These are phyloP conservation scores for Bruguiera parviflora DNA, from an alignment of 345 rosid species.

Conservation along the genomic window DNA sequence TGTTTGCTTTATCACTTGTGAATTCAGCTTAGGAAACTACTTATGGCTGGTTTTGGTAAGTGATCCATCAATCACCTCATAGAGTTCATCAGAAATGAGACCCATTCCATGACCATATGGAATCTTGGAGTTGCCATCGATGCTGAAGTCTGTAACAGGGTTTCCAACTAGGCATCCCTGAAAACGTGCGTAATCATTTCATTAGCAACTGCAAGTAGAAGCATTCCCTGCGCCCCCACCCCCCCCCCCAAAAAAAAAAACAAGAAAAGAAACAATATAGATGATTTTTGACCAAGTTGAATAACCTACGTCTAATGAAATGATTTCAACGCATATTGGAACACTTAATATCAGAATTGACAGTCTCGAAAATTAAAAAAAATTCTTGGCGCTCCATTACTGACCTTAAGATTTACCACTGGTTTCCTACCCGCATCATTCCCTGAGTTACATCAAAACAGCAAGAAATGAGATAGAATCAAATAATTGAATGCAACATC, in stretches of 20 bases:
- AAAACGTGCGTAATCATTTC: background rate
- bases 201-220: background rate
- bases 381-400: background rate
- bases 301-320: too few relatives aligned
- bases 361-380: background rate
- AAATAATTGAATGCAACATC: too few relatives aligned
- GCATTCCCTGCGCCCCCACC: too few relatives aligned
- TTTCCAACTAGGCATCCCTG: conserved; percentile 75
- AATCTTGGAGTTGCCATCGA: conserved; percentile 34
- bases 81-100: conserved; percentile 66
- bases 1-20: too few relatives aligned
- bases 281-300: too few relatives aligned
- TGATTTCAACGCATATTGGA: too few relatives aligned
- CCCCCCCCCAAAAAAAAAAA: too few relatives aligned
- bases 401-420: conserved; percentile 54
- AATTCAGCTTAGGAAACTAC: too few relatives aligned
- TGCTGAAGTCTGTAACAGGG: conserved; percentile 24
- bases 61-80: conserved; percentile 34
- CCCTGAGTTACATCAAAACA: conserved; percentile 39
- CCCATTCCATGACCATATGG: conserved; percentile 66
- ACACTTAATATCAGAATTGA: too few relatives aligned
- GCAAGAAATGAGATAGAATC: background rate
- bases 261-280: too few relatives aligned
- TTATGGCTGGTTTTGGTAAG: background rate
- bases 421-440: conserved; percentile 50